Conservation (phyloP, 2,329 filamentous ascomycete genomes). For the Onygenales sp. region DNA sequence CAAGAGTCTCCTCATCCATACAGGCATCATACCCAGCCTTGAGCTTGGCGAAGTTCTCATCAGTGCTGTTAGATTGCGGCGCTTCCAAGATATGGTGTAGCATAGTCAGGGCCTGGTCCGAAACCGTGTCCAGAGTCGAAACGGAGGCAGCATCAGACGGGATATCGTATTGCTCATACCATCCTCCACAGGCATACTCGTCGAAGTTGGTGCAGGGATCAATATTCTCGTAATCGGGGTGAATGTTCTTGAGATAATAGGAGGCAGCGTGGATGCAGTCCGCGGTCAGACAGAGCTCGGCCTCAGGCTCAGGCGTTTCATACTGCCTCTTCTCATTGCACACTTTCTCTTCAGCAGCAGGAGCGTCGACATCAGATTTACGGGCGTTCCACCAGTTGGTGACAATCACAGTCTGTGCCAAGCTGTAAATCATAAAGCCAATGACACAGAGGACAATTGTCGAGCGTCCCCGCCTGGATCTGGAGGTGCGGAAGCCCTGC, state of each 20-base stretch:
- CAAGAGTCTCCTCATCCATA: conserved; percentile 51
- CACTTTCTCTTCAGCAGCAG: not conserved
- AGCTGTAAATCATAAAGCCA: no score
- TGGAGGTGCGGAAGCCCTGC: no score
- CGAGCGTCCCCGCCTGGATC: no score
- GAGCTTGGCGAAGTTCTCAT: conserved; percentile 54
- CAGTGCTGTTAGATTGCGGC: conserved; percentile 4
- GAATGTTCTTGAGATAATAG: conserved; percentile 52
- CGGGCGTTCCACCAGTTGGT: no score
- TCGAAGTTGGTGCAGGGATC: conserved; percentile 64
- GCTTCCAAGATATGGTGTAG: not conserved
- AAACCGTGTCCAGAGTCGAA: conserved; percentile 53
- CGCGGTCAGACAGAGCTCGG: conserved; percentile 43
- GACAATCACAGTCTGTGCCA: no score
- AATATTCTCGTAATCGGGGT: conserved; percentile 51
- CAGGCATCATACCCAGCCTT: conserved; percentile 57
- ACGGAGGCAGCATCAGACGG: conserved; percentile 53
- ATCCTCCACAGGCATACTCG: conserved; percentile 58
- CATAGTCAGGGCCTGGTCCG: conserved; percentile 41
- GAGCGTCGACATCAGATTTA: no score
- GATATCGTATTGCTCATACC: conserved; percentile 54
- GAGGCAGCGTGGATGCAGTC: conserved; percentile 56
- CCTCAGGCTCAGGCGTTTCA: not conserved
- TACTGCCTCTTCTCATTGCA: not conserved
- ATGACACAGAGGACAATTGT: no score